Percentiles rank a stretch among this genome's conserved stretches.
These are phyloP conservation scores for Auricularia auricula-judae DNA, from an alignment of 768 basidiomycete species.

Conservation along the genomic window DNA sequence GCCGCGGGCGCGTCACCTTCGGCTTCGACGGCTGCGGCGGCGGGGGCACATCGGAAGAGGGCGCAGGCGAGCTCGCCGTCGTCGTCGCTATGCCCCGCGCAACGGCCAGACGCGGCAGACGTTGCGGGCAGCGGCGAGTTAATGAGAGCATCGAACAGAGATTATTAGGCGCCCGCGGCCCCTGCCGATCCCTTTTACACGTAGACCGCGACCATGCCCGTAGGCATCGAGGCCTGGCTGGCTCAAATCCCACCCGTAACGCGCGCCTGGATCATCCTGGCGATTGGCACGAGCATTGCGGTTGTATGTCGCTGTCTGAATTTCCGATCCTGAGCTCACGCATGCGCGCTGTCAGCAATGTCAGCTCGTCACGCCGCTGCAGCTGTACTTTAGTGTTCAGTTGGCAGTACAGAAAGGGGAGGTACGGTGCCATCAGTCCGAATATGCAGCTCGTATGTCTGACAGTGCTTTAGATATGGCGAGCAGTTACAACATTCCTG, in stretches of 20 bases:
- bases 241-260: constrained; percentile 88
- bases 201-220: neutral
- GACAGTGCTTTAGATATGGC: constrained; percentile 55
- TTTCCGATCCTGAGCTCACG: neutral
- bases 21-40: neutral
- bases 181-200: neutral
- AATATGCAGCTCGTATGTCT: constrained; percentile 8
- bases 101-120: no score
- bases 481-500: constrained; percentile 82
- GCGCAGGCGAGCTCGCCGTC: neutral
- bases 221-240: constrained; percentile 81
- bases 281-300: constrained; percentile 70
- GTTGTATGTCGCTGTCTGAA: constrained; percentile 50
- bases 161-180: neutral
- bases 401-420: constrained; percentile 73
- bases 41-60: neutral
- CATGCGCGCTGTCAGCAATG: constrained; percentile 55
- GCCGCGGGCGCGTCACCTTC: neutral
- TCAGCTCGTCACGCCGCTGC: constrained; percentile 78
- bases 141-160: no score
- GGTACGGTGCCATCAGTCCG: constrained; percentile 28
- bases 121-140: no score
- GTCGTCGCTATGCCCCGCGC: neutral
- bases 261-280: constrained; percentile 70
- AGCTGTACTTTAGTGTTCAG: constrained; percentile 87